phyloP scores from a whole-genome alignment of 2,329 filamentous ascomycete genomes.

The Penicillium capsulatum region DNA sequence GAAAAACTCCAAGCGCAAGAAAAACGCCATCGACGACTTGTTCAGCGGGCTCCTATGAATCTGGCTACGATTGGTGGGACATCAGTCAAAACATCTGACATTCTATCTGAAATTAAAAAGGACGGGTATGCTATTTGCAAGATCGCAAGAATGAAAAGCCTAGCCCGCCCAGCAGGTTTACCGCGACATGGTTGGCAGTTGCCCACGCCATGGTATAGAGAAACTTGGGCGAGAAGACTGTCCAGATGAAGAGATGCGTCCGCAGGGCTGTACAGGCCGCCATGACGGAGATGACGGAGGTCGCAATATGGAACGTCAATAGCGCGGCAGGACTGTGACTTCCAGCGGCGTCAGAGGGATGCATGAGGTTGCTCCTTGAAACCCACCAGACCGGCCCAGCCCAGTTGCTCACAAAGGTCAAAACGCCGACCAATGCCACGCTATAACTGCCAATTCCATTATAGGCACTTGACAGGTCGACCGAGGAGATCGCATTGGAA shows the following conservation, averaged over 20 bases:
- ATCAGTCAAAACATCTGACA: background rate
- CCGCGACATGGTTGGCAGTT: conserved; percentile 69
- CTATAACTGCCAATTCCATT: conserved; percentile 85
- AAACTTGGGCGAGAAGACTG: conserved; percentile 96
- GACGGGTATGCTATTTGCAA: conserved; percentile 3
- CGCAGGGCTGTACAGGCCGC: conserved; percentile 76
- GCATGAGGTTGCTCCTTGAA: conserved; percentile 51
- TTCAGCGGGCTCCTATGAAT: conserved; percentile 56
- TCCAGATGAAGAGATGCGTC: conserved; percentile 96
- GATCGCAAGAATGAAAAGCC: conserved; percentile 10
- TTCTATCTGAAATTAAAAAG: background rate
- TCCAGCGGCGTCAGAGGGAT: conserved; percentile 9
- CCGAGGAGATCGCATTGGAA: conserved; percentile 90
- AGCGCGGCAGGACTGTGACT: conserved; percentile 52
- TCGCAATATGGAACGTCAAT: conserved; percentile 66
- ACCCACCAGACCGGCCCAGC: conserved; percentile 85
- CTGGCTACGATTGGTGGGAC: background rate
- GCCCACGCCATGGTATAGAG: conserved; percentile 89
- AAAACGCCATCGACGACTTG: conserved; percentile 68
- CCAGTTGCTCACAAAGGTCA: conserved; percentile 91
- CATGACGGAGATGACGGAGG: conserved; percentile 72
- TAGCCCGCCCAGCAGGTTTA: conserved; percentile 61
- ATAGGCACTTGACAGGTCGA: conserved; percentile 91
- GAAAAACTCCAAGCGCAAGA: conserved; percentile 51
- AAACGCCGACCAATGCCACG: conserved; percentile 69